phyloP scores from a whole-genome alignment of 768 basidiomycete genomes.

The Boletellus ananiceps region DNA sequence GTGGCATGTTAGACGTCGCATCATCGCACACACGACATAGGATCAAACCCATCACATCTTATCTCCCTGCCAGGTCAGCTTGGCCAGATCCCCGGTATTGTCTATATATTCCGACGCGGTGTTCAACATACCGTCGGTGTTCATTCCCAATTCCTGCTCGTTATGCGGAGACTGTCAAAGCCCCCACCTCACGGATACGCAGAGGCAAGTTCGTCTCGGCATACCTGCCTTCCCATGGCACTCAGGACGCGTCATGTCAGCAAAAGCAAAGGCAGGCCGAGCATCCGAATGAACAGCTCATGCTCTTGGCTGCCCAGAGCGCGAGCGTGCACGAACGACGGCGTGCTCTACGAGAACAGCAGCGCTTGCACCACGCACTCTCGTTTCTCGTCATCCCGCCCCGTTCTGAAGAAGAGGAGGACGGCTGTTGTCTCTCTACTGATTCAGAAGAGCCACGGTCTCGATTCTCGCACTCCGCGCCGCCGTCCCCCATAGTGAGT shows the following conservation, averaged over 20 bases:
- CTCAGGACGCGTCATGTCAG: not conserved
- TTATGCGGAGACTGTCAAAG: conserved; percentile 3
- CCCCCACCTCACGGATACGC: not conserved
- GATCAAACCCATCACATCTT: not conserved
- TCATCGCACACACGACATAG: not conserved
- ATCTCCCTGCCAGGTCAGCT: not conserved
- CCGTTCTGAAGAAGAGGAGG: not conserved
- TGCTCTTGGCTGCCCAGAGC: conserved; percentile 15
- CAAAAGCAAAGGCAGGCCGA: not conserved
- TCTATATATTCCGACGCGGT: not conserved
- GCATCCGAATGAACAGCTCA: conserved; percentile 9
- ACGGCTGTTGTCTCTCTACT: not conserved
- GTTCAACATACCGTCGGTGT: not conserved
- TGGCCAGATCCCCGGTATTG: not conserved
- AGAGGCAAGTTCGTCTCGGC: conserved; percentile 5
- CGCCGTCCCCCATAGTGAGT: conserved; percentile 18
- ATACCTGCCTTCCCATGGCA: not conserved
- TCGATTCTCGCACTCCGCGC: conserved; percentile 18
- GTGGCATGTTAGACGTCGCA: not conserved
- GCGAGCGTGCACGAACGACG: conserved; percentile 17
- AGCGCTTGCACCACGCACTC: not conserved
- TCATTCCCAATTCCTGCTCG: not conserved
- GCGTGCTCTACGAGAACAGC: conserved; percentile 12
- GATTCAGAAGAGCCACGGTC: conserved; percentile 19
- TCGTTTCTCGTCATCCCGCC: conserved; percentile 8